Evolutionary conservation across 495 filamentous ascomycete genomes (phyloP), one percentile per base, ranked within the genome.

Genomic region (Penicillium maclennaniae): DNA sequence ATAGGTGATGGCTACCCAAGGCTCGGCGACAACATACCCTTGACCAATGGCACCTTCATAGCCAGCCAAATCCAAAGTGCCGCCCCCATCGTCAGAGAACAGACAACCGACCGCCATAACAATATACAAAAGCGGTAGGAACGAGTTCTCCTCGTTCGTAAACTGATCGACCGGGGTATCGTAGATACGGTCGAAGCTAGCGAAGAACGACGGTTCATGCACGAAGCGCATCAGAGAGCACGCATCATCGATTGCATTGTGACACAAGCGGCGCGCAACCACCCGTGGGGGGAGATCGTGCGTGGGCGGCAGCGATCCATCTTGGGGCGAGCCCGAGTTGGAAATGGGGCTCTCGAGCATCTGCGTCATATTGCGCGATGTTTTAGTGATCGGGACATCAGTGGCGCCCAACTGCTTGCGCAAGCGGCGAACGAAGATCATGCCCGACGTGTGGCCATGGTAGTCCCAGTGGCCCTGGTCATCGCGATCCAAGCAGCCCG

Each of bases 381-480:
- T 37, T 37, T 61, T 61, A 7, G 61, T 55, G 4, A 73, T 63
- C 0, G 74, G 69, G 16, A 86, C 56, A 43, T 88, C 78, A 6
- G 60, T 37, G 6, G 63, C 61, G n/a, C 90, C 83, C 53, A 96
- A 86, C 64, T 96, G 88, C 59, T 91, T 88, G 52, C 89, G 84
- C 79, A 98, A 83, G 36, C 88, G 83, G 56, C 82, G 78, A 45
- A 96, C 78, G 69, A 96, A 97, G 53, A 89, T 87, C 43, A 92
- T 77, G 0, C 93, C 91, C 5, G 93, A 98, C 0, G 92, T 96
- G 53, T 89, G 89, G 38, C 93, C 93, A 63, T 93, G 88, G 60
- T 95, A 98, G 64, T 97, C 93, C 85, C 89, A 95, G 58, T 95
- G 80, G 17, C 92, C 92, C 57, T 84, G 81, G 57, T 98, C 93